phyloP scores from a whole-genome alignment of 1,284 basidiomycete species.

The Meira miltonrushii region DNA sequence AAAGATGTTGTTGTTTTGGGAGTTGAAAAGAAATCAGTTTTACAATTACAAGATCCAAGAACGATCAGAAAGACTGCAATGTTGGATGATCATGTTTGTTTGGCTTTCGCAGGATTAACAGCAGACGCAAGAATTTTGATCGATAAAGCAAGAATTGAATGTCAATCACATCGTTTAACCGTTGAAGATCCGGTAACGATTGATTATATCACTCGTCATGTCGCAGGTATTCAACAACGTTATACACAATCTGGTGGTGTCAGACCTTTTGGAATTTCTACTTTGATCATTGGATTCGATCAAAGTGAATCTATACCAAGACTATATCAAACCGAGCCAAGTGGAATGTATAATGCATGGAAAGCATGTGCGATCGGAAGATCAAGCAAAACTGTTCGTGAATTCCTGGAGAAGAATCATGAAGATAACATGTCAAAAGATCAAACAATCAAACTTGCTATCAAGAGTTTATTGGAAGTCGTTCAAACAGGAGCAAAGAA shows the following conservation, averaged over 20 bases:
- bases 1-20: slow-evolving; percentile 92
- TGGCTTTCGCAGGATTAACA: slow-evolving; percentile 94
- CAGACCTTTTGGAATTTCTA: slow-evolving; percentile 95
- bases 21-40: slow-evolving; percentile 96
- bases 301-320: slow-evolving; percentile 77
- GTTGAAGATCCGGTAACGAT: slow-evolving; percentile 97
- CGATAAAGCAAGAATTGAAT: slow-evolving; percentile 95
- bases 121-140: slow-evolving; percentile 97
- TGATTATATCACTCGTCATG: slow-evolving; percentile 96
- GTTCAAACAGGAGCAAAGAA: slow-evolving; percentile 98
- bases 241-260: slow-evolving; percentile 99
- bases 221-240: slow-evolving; percentile 94
- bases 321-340: slow-evolving; percentile 94
- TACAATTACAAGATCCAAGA: slow-evolving; percentile 94
- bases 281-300: slow-evolving; percentile 94
- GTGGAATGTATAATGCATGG: slow-evolving; percentile 94
- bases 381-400: slow-evolving; percentile 94
- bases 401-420: slow-evolving; percentile 98
- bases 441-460: slow-evolving; percentile 86
- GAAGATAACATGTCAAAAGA: slow-evolving; percentile 82
- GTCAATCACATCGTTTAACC: slow-evolving; percentile 92
- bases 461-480: slow-evolving; percentile 93
- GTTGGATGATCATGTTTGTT: slow-evolving; percentile 94
- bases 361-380: slow-evolving; percentile 98
- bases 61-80: slow-evolving; percentile 97